Percentiles rank a stretch among this genome's conserved stretches.
phyloP scores from a whole-genome alignment of 371 early-diverging fungal genomes.

The Cokeromyces recurvatus region DNA sequence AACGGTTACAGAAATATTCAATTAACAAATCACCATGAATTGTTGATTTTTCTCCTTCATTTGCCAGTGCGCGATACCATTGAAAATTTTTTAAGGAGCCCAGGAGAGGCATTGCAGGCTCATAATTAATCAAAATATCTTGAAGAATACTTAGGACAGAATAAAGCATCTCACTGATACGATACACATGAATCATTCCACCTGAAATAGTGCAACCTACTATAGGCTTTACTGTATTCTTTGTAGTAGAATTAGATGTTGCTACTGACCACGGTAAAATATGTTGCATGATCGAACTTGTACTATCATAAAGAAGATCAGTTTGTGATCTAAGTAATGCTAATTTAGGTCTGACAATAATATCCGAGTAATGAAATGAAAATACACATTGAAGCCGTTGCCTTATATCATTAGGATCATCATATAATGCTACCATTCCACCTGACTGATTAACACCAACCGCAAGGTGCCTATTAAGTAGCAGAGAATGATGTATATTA shows the following conservation, averaged over 20 bases:
- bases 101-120: constrained; percentile 17
- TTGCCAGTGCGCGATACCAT: constrained; percentile 22
- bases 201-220: constrained; percentile 30
- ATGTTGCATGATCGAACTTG: background rate
- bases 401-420: constrained; percentile 22
- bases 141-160: constrained; percentile 13
- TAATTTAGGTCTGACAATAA: constrained; percentile 23
- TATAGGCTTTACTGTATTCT: constrained; percentile 14
- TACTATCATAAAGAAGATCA: background rate
- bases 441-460: constrained; percentile 27
- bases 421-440: constrained; percentile 26
- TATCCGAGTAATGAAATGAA: constrained; percentile 32
- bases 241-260: background rate
- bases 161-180: constrained; percentile 16
- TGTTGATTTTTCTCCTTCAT: constrained; percentile 9
- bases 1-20: too few species aligned
- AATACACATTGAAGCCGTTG: constrained; percentile 21
- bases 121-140: constrained; percentile 16
- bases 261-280: constrained; percentile 20
- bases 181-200: constrained; percentile 22
- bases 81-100: constrained; percentile 23
- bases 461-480: constrained; percentile 18
- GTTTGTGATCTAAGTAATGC: constrained; percentile 13
- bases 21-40: constrained; percentile 39
- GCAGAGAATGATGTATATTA: constrained; percentile 22